phyloP scores from a whole-genome alignment of 768 basidiomycete genomes.

The Pulveroboletus sp. region DNA sequence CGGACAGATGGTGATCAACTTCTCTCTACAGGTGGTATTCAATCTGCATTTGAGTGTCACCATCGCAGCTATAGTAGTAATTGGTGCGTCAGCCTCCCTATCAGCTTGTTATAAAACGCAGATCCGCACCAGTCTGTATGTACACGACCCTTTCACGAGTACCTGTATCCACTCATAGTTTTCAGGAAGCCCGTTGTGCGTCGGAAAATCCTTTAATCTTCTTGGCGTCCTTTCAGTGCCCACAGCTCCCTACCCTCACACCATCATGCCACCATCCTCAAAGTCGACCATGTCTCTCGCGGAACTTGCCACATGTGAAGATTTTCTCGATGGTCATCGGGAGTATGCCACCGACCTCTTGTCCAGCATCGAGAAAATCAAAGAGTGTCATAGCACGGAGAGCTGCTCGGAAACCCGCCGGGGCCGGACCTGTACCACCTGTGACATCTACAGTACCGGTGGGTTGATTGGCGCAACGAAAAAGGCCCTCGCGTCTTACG shows the following conservation, averaged over 20 bases:
- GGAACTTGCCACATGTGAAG: slow-evolving; percentile 15
- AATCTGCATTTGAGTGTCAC: too few species aligned
- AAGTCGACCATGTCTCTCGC: slow-evolving; percentile 7
- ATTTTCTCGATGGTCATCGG: slow-evolving; percentile 9
- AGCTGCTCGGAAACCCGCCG: not conserved
- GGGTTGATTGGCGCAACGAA: slow-evolving; percentile 8
- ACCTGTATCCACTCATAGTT: too few species aligned
- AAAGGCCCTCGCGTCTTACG: slow-evolving; percentile 5
- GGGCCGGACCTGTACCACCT: slow-evolving; percentile 6
- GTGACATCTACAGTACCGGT: slow-evolving; percentile 7
- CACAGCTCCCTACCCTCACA: not conserved
- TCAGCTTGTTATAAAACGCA: too few species aligned
- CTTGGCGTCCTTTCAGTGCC: not conserved
- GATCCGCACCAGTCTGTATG: too few species aligned
- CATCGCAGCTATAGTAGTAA: too few species aligned
- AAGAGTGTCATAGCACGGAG: not conserved
- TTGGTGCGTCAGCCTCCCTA: too few species aligned
- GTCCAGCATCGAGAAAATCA: slow-evolving; percentile 6
- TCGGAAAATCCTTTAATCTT: not conserved
- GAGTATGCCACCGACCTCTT: slow-evolving; percentile 10
- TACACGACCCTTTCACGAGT: too few species aligned
- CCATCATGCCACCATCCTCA: slow-evolving; percentile 1
- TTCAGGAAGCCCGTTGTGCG: too few species aligned
- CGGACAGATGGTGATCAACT: too few species aligned
- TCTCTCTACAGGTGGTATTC: too few species aligned